Base-by-base conservation (phyloP, 192 early-diverging fungal genomes). In the Allomyces macrogynus region DNA sequence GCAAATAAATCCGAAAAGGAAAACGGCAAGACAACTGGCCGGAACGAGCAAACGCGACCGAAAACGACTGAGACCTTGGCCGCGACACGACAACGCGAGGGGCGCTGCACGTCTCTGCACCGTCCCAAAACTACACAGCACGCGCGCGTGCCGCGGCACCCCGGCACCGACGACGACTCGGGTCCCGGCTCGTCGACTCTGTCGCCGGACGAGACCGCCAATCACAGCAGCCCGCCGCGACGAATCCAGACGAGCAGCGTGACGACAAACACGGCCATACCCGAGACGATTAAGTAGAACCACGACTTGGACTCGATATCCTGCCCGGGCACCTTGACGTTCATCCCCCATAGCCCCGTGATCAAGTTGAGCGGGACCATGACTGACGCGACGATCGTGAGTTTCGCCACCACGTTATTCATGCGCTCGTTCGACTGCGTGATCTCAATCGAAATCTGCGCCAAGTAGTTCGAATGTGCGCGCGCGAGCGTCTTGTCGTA, bases 351-450 rank as follows among this genome's bases (percentile, higher is more conserved):
- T 64, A 85, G 72, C 22, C 89, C 91, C 0, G 93, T 92, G 25
- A 95, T 79, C 64, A 97, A 72, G 66, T 93, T 93, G 66, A 96
- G 72, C 16, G 95, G 95, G 24, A 98, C 80, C 20, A 98, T 72
- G 44, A 98, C 88, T 26, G 83, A 85, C 0, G 90, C 95, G 61
- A 96, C 65, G 10, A 89, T 87, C 1, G 92, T 93, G 71, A 98
- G 81, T 65, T 86, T 84, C 64, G 88, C 86, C 23, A 96, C 87
- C 0, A 90, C 90, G 54, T 88, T 86, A 64, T 90, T 93, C 7
- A 91, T 95, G 22, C 81, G 68, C 74, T 92, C 91, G 32, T 86
- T 84, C 4, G 84, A 78, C 62, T 79, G 78, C 10, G 79, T 80
- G 67, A 88, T 73, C 57, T 86, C 86, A 23, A 93, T 80, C 12